phyloP scores from a whole-genome alignment of 75 land plant genomes.

The Pinus albicaulis region DNA sequence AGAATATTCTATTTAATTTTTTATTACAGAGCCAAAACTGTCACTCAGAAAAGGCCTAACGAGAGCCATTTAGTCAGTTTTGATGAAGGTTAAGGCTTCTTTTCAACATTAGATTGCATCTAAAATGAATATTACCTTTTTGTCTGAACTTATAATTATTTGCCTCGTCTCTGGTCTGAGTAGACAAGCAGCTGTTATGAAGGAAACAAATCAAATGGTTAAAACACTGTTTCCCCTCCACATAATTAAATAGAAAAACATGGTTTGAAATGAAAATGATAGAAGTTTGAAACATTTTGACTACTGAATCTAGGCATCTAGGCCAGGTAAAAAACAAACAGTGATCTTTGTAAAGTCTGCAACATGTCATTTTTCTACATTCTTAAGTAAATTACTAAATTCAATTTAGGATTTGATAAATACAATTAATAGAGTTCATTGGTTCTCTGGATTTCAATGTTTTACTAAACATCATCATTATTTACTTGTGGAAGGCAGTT shows the following conservation, averaged over 20 bases:
- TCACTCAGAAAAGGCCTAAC: background rate
- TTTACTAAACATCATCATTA: background rate
- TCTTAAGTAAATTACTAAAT: too few relatives aligned
- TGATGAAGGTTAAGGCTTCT: background rate
- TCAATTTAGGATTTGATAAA: too few relatives aligned
- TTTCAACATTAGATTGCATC: too few relatives aligned
- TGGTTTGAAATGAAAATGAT: background rate
- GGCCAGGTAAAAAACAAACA: background rate
- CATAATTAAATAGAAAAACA: background rate
- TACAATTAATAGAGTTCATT: too few relatives aligned
- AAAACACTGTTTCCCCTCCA: background rate
- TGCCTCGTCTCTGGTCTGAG: conserved; percentile 41
- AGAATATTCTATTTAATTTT: background rate
- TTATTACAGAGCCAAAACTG: background rate
- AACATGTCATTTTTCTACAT: too few relatives aligned
- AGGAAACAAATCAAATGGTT: background rate
- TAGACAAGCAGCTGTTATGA: conserved; percentile 43
- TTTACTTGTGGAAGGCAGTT: background rate
- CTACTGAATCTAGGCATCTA: background rate
- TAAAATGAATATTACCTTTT: conserved; percentile 31
- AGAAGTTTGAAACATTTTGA: background rate
- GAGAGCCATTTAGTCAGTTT: background rate
- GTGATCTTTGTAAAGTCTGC: background rate
- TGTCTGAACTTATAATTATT: conserved; percentile 44
- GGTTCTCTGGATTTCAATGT: background rate